phyloP scores from a whole-genome alignment of 2,329 filamentous ascomycete species.

The Exophiala sp. region DNA sequence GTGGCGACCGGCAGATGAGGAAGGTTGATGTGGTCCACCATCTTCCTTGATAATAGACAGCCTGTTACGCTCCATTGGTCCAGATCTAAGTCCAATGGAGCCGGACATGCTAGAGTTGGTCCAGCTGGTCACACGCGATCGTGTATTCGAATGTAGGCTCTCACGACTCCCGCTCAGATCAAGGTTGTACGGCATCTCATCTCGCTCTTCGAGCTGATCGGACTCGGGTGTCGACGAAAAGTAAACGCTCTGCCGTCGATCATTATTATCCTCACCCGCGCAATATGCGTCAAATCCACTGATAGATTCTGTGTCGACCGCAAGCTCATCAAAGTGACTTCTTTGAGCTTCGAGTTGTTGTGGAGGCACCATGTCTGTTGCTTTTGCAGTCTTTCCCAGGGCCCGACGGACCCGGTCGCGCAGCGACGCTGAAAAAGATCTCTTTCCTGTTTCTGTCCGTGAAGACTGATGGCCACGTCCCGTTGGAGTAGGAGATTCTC shows the following conservation, averaged over 20 bases:
- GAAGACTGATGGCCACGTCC: background rate
- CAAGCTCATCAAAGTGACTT: slow-evolving; percentile 27
- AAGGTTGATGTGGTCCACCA: slow-evolving; percentile 31
- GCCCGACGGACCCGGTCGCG: slow-evolving; percentile 40
- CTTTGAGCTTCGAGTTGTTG: slow-evolving; percentile 29
- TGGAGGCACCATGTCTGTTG: slow-evolving; percentile 23
- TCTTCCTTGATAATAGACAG: slow-evolving; percentile 43
- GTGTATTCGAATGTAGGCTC: slow-evolving; percentile 25
- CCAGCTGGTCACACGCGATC: slow-evolving; percentile 46
- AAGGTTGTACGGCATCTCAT: slow-evolving; percentile 17
- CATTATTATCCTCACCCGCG: slow-evolving; percentile 3
- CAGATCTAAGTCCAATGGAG: slow-evolving; percentile 34
- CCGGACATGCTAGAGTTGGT: slow-evolving; percentile 41
- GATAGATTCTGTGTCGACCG: slow-evolving; percentile 16
- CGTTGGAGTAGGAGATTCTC: background rate
- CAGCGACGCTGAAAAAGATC: slow-evolving; percentile 39
- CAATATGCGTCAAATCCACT: slow-evolving; percentile 20
- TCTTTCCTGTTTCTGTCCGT: slow-evolving; percentile 23
- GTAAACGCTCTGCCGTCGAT: slow-evolving; percentile 11
- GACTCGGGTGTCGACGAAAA: slow-evolving; percentile 8
- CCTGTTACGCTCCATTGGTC: slow-evolving; percentile 33
- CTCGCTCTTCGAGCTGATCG: slow-evolving; percentile 14
- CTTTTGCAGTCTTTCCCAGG: slow-evolving; percentile 34
- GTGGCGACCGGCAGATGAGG: slow-evolving; percentile 29
- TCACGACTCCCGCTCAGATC: slow-evolving; percentile 19